A percentile compares a stretch with the other conserved stretches of the same genome.
These are phyloP conservation scores for Penicillium roqueforti DNA, from an alignment of 495 filamentous ascomycete genomes.

Conservation along the genomic window DNA sequence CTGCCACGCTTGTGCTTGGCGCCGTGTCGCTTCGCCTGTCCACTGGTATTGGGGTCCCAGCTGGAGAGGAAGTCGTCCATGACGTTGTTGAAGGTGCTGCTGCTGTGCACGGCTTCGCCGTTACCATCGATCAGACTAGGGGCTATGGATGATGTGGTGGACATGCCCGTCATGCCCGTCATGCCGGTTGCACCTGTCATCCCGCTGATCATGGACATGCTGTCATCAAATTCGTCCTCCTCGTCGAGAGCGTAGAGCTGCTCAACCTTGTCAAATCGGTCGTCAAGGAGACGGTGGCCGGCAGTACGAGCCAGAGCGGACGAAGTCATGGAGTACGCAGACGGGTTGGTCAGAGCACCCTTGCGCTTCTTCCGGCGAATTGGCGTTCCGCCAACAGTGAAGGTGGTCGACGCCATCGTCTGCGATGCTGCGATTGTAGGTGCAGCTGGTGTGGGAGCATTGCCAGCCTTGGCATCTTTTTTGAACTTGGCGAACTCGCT, in stretches of 20 bases:
- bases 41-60: conserved; percentile 57
- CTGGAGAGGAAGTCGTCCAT: conserved; percentile 89
- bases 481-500: conserved; percentile 88
- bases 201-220: conserved; percentile 52
- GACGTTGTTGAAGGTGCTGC: conserved; percentile 76
- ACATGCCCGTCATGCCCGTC: conserved; percentile 44
- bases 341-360: conserved; percentile 82
- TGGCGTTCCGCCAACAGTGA: conserved; percentile 67
- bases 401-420: conserved; percentile 67
- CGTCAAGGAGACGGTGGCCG: conserved; percentile 79
- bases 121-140: conserved; percentile 41
- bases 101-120: conserved; percentile 46
- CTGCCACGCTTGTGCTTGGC: conserved; percentile 61
- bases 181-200: conserved; percentile 44
- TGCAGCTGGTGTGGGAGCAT: conserved; percentile 36
- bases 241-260: conserved; percentile 75
- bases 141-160: conserved; percentile 44
- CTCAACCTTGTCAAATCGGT: conserved; percentile 86
- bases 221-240: conserved; percentile 57
- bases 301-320: conserved; percentile 86
- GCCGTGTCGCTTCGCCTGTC: conserved; percentile 61
- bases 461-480: conserved; percentile 57
- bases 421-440: conserved; percentile 48
- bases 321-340: conserved; percentile 94
- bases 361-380: conserved; percentile 83